Percentiles rank a stretch among this genome's conserved stretches.
Evolutionary conservation across 2,329 filamentous ascomycete species (phyloP).

Genomic region (Didymella sp.): DNA sequence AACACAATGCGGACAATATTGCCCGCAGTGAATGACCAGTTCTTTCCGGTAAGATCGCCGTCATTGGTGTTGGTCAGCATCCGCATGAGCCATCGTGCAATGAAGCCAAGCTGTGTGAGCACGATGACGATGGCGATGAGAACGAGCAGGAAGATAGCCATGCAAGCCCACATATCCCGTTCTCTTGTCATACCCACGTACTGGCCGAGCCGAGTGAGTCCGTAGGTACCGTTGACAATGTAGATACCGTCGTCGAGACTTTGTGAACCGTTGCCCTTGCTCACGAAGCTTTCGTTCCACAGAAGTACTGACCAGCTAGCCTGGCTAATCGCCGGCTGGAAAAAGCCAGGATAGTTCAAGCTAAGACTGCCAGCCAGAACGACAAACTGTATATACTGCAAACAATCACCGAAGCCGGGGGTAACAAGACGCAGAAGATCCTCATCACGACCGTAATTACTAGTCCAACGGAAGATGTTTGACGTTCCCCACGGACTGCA

Average conservation of each 20-base stretch:
- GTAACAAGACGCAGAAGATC: conserved; percentile 92
- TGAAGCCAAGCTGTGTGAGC: conserved; percentile 78
- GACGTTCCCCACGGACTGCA: conserved; percentile 93
- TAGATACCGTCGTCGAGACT: conserved; percentile 88
- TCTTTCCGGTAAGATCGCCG: conserved; percentile 89
- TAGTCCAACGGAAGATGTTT: conserved; percentile 94
- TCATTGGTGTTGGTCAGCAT: conserved; percentile 74
- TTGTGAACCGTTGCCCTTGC: conserved; percentile 68
- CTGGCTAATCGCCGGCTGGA: conserved; percentile 88
- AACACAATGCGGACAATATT: conserved; percentile 78
- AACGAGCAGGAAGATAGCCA: conserved; percentile 87
- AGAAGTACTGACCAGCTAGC: conserved; percentile 87
- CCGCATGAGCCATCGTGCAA: conserved; percentile 77
- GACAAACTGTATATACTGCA: conserved; percentile 96
- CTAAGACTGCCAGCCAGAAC: conserved; percentile 86
- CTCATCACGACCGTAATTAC: conserved; percentile 93
- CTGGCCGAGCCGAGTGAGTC: conserved; percentile 79
- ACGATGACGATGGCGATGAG: conserved; percentile 73
- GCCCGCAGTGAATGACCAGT: conserved; percentile 75
- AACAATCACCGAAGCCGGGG: conserved; percentile 92
- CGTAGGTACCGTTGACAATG: conserved; percentile 76
- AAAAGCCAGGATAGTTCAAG: conserved; percentile 90
- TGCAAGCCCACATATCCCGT: conserved; percentile 89
- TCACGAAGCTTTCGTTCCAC: conserved; percentile 91
- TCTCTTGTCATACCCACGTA: conserved; percentile 78